phyloP scores from a whole-genome alignment of 2,329 filamentous ascomycete genomes.

The Trichoderma breve region DNA sequence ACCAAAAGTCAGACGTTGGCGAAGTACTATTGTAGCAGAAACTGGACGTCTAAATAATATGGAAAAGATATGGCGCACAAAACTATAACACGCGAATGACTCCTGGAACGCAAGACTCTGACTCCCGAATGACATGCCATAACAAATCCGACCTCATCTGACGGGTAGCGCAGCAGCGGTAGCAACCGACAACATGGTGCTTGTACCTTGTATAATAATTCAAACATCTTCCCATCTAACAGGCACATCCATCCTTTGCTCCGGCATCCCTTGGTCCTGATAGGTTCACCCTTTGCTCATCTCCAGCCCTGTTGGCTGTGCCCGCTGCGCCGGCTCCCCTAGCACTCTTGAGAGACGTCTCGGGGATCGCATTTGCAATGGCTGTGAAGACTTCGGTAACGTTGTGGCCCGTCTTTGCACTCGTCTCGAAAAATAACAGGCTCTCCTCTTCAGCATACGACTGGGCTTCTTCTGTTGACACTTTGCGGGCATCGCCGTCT shows the following conservation, averaged over 20 bases:
- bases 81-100: constrained; percentile 22
- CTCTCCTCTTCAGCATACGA: constrained; percentile 92
- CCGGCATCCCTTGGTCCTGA: constrained; percentile 68
- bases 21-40: constrained; percentile 16
- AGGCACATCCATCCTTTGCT: constrained; percentile 90
- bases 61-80: constrained; percentile 19
- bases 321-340: constrained; percentile 68
- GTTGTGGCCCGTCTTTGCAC: constrained; percentile 92
- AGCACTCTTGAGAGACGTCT: constrained; percentile 89
- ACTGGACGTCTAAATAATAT: constrained; percentile 19
- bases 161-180: constrained; percentile 14
- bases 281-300: constrained; percentile 80
- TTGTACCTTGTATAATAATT: background rate
- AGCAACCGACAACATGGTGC: constrained; percentile 5
- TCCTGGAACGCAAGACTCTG: constrained; percentile 22
- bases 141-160: constrained; percentile 22
- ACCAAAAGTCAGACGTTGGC: background rate
- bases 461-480: constrained; percentile 87
- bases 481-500: constrained; percentile 75
- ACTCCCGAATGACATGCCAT: constrained; percentile 26
- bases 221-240: constrained; percentile 46
- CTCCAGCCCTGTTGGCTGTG: constrained; percentile 56
- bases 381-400: constrained; percentile 96
- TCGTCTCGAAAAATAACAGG: constrained; percentile 95
- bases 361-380: constrained; percentile 96